Evolutionary conservation across 108 stramenopile species (phyloP).

Genomic region (Epipyxis sp.): DNA sequence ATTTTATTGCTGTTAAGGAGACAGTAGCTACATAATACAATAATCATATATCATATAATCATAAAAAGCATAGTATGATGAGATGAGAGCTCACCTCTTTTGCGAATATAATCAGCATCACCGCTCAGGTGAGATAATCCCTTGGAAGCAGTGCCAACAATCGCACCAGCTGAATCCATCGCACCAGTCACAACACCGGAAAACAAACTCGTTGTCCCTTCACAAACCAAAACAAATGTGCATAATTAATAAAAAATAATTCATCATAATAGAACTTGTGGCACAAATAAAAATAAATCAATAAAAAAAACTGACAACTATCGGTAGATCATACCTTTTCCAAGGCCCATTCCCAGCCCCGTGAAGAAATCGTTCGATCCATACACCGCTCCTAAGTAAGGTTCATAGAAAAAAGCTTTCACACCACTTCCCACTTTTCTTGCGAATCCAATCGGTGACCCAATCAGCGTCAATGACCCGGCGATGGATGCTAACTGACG

Average conservation of each 20-base stretch:
- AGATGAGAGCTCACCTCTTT: too few species aligned
- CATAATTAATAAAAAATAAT: too few species aligned
- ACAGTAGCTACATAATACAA: too few species aligned
- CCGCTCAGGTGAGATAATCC: slow-evolving; percentile 14
- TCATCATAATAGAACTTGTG: too few species aligned
- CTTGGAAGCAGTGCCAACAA: slow-evolving; percentile 14
- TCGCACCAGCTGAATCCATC: slow-evolving; percentile 9
- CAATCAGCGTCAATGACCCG: slow-evolving; percentile 11
- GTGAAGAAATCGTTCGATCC: slow-evolving; percentile 16
- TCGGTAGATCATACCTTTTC: too few species aligned
- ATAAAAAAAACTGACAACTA: too few species aligned
- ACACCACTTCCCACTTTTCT: slow-evolving; percentile 28
- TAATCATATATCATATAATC: too few species aligned
- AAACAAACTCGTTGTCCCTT: slow-evolving; percentile 10
- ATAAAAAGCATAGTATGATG: too few species aligned
- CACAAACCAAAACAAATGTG: too few species aligned
- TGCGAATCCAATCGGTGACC: slow-evolving; percentile 22
- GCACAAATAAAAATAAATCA: too few species aligned
- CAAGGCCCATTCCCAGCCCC: not conserved
- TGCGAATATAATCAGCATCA: slow-evolving; percentile 21
- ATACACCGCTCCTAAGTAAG: slow-evolving; percentile 21
- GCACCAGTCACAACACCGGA: not conserved
- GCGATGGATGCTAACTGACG: slow-evolving; percentile 9
- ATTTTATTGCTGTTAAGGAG: too few species aligned
- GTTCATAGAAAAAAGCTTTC: slow-evolving; percentile 26